Conservation (phyloP, 2,329 filamentous ascomycete species). For the Neospermospora avenae region DNA sequence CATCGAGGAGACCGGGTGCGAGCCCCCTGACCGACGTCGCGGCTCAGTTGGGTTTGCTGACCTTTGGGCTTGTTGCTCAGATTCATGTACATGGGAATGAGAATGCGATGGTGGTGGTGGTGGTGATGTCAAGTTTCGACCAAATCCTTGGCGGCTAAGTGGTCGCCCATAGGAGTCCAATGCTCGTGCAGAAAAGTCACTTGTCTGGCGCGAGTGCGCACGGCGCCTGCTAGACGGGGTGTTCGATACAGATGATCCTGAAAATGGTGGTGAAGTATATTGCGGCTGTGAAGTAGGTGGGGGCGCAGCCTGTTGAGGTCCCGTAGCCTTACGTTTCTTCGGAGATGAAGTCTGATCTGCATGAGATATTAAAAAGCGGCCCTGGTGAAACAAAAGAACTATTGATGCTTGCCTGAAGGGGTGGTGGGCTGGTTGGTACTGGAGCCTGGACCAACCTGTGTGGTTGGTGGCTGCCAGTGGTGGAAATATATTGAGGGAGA, state of each 20-base stretch:
- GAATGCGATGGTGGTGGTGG: too few species aligned
- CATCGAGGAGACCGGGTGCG: slow-evolving; percentile 32
- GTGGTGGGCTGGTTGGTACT: slow-evolving; percentile 65
- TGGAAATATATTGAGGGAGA: slow-evolving; percentile 85
- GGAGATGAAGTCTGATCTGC: slow-evolving; percentile 70
- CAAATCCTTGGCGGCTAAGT: slow-evolving; percentile 37
- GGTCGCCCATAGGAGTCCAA: slow-evolving; percentile 38
- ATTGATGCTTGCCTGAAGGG: slow-evolving; percentile 64
- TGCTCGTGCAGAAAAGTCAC: slow-evolving; percentile 49
- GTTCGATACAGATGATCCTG: slow-evolving; percentile 50
- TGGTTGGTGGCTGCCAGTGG: slow-evolving; percentile 82
- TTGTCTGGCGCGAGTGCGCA: slow-evolving; percentile 62
- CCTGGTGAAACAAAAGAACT: slow-evolving; percentile 41
- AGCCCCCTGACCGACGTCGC: slow-evolving; percentile 28
- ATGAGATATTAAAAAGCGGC: slow-evolving; percentile 33
- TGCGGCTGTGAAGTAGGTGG: slow-evolving; percentile 46
- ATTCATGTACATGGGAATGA: slow-evolving; percentile 17
- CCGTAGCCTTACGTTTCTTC: slow-evolving; percentile 77
- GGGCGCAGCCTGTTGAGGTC: slow-evolving; percentile 47
- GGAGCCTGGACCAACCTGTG: slow-evolving; percentile 50
- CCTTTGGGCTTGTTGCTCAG: slow-evolving; percentile 16
- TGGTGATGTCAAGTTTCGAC: slow-evolving; percentile 25
- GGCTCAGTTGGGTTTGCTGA: slow-evolving; percentile 18
- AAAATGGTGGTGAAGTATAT: slow-evolving; percentile 53
- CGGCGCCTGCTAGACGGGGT: slow-evolving; percentile 52